Base-by-base conservation (phyloP, 805 yeast genomes). In the Maudiozyma saulgeensis region DNA sequence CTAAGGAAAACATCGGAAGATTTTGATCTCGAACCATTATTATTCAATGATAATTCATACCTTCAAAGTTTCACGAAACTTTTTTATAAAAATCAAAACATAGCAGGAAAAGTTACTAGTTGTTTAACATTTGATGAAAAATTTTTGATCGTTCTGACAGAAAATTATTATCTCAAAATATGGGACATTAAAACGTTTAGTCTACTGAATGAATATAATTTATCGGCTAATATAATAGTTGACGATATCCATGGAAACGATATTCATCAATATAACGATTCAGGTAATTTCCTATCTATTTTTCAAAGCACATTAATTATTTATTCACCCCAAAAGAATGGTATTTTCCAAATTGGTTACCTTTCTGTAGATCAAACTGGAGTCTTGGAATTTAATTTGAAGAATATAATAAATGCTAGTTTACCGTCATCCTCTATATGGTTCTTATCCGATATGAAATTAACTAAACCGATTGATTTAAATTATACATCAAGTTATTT, bases 21-120 rank as follows among this genome's bases (percentile, higher is more conserved):
- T 23, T 52, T 50, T 6, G 53, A 57, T 16, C 62, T 69, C 41
- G 77, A 68, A 49, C 78, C 76, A 9, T 64, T 62, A 43, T 66
- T 79, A 28, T 84, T 84, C 62, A 76, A 73, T 50, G 89, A 82
- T 68, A 56, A 73, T 57, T 64, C 79, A 12, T 79, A 72, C 55
- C 58, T 70, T 38, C 72, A 63, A 53, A 64, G 64, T 55, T 54
- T 66, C 41, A 66, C 69, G 3, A 62, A 55, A 31, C 51, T 60
- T n/a, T 60, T 64, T 15, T 57, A 53, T 15, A 55, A 55, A 18
- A 53, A 47, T 19, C 46, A 49, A 19, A 38, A 49, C 6, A 31
- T 49, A 13, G 43, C 41, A 15, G 58, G 53, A 28, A 58, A 56
- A 41, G 62, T 55, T 1, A 55, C 62, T 2, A 55, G 63, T 50